Evolutionary conservation across 2,329 filamentous ascomycete species (phyloP).

Genomic region (Verticillium zaregamsianum): DNA sequence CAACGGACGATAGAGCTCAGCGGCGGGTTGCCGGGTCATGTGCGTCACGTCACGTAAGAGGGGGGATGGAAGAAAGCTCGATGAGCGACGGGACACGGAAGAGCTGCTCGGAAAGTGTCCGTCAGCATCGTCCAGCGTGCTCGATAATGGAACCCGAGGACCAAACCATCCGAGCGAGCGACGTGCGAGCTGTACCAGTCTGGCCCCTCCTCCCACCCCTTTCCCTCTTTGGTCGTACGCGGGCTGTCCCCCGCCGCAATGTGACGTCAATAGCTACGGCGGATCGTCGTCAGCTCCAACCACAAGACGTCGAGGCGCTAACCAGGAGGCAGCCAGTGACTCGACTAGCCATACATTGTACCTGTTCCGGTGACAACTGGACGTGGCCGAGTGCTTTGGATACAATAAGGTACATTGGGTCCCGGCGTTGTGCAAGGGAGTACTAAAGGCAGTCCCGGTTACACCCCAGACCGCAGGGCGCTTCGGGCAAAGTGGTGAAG

Average conservation of each 20-base stretch:
- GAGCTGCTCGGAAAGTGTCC: background rate
- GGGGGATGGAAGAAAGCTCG: background rate
- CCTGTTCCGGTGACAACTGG: background rate
- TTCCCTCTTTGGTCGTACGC: background rate
- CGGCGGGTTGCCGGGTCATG: background rate
- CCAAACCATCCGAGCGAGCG: background rate
- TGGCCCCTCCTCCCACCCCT: background rate
- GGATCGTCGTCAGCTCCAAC: constrained; percentile 4
- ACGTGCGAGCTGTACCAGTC: background rate
- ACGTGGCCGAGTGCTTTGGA: background rate
- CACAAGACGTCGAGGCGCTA: background rate
- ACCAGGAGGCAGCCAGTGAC: background rate
- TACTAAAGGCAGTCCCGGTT: no score
- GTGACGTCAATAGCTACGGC: constrained; percentile 10
- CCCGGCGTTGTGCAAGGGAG: no score
- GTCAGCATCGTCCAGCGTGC: background rate
- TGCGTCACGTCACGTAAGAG: no score
- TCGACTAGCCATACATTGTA: background rate
- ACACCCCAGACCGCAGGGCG: no score
- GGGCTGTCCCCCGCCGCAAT: background rate
- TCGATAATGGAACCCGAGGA: background rate
- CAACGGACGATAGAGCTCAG: background rate
- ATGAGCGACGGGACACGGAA: background rate
- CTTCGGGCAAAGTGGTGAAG: no score
- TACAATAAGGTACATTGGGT: no score